A percentile compares a stretch with the other conserved stretches of the same genome.
Evolutionary conservation across 83 land plant genomes (phyloP).

Genomic region (Picea engelmannii): DNA sequence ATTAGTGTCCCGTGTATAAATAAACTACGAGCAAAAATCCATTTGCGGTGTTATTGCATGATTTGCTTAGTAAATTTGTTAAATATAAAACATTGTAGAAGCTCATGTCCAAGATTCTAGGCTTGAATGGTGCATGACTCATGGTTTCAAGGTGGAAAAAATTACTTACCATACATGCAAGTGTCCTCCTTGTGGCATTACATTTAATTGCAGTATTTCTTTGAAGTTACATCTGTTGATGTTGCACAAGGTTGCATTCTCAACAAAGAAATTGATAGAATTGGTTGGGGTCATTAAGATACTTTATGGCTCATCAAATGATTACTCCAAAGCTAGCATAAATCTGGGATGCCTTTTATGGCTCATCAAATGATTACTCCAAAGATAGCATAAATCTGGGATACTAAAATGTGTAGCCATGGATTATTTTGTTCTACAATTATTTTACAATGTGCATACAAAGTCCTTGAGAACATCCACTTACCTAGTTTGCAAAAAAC

Average conservation of each 20-base stretch:
- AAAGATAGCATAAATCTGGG: background rate
- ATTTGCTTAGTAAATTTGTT: background rate
- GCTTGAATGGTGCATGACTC: background rate
- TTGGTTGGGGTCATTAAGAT: background rate
- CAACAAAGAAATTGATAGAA: background rate
- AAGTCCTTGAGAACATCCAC: no score
- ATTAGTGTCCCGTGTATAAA: slow-evolving; percentile 1
- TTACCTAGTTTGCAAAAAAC: no score
- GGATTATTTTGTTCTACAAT: background rate
- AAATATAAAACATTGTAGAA: background rate
- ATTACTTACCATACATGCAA: background rate
- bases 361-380: background rate
- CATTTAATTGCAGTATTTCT: background rate
- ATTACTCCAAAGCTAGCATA: background rate
- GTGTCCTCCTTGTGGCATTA: slow-evolving; percentile 3
- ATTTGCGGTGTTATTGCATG: background rate
- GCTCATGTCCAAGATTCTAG: slow-evolving; percentile 4
- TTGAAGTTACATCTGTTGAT: background rate
- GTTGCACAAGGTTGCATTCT: background rate
- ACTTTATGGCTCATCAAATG: slow-evolving; percentile 1
- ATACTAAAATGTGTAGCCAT: background rate
- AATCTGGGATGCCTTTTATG: background rate
- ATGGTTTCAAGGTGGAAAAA: background rate
- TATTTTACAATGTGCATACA: background rate
- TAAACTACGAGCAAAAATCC: background rate